Evolutionary conservation across 2,329 filamentous ascomycete species (phyloP).

Genomic region (Alternaria longipes): DNA sequence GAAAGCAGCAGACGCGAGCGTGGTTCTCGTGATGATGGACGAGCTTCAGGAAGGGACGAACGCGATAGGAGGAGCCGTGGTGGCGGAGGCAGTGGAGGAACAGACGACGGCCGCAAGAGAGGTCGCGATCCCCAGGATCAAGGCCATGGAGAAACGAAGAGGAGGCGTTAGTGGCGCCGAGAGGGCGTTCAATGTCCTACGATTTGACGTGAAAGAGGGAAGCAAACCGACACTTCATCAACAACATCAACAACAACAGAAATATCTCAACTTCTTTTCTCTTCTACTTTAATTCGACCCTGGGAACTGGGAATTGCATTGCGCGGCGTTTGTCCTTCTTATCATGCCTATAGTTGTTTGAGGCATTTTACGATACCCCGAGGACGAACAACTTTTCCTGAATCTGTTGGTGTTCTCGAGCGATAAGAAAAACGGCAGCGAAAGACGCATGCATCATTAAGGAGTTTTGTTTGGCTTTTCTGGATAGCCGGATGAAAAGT

Average conservation of each 20-base stretch:
- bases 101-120: constrained; percentile 36
- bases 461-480: not conserved
- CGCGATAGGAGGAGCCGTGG: constrained; percentile 35
- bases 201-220: not conserved
- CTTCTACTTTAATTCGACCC: not conserved
- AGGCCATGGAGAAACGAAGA: constrained; percentile 35
- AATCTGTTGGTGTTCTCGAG: constrained; percentile 3
- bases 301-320: constrained; percentile 5
- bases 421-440: constrained; percentile 9
- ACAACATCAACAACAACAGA: not conserved
- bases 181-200: not conserved
- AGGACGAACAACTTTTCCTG: not conserved
- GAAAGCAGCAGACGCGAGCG: constrained; percentile 36
- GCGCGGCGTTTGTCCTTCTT: constrained; percentile 5
- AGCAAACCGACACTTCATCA: not conserved
- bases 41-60: constrained; percentile 34
- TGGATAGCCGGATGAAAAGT: not conserved
- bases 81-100: constrained; percentile 15
- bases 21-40: constrained; percentile 34
- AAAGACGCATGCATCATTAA: not conserved
- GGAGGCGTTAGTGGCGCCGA: constrained; percentile 27
- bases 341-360: not conserved
- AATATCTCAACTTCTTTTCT: constrained; percentile 14
- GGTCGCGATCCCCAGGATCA: constrained; percentile 34
- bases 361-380: constrained; percentile 12